Conservation (phyloP, 1,284 basidiomycete genomes). For the Sporisorium reilianum region DNA sequence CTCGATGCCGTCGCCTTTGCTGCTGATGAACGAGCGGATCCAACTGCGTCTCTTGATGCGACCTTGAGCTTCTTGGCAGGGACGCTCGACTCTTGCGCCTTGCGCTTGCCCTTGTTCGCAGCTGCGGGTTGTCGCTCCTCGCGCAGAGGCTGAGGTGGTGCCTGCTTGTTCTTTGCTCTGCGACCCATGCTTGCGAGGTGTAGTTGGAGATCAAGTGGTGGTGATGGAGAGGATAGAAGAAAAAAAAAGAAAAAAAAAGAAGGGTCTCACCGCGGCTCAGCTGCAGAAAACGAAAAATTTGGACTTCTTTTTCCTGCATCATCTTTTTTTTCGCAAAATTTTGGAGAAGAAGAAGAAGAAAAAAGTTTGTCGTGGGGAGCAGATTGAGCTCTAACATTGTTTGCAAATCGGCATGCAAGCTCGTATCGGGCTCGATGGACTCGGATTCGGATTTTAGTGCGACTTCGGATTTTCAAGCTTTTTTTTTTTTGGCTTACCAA, state of each 20-base stretch:
- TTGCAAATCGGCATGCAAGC: no score
- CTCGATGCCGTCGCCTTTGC: no score
- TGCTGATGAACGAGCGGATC: slow-evolving; percentile 68
- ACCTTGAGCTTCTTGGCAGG: slow-evolving; percentile 57
- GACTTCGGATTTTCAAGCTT: background rate
- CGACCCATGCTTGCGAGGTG: slow-evolving; percentile 80
- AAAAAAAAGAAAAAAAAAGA: background rate
- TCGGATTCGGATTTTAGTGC: background rate
- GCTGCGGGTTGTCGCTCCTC: slow-evolving; percentile 69
- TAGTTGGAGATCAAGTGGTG: background rate
- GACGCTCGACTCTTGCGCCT: slow-evolving; percentile 65
- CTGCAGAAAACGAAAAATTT: slow-evolving; percentile 5
- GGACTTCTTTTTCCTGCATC: background rate
- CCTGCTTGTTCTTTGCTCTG: slow-evolving; percentile 90
- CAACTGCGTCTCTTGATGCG: slow-evolving; percentile 36
- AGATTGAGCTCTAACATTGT: background rate
- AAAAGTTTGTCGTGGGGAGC: background rate
- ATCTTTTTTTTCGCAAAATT: slow-evolving; percentile 2
- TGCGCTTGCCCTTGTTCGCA: slow-evolving; percentile 66
- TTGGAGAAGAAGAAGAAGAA: background rate
- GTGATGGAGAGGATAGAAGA: slow-evolving; percentile 3
- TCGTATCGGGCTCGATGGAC: background rate
- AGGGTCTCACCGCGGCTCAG: slow-evolving; percentile 9
- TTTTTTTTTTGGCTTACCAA: background rate
- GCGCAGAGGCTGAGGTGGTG: slow-evolving; percentile 77